These are phyloP conservation scores for Colletotrichum tofieldiae DNA, from an alignment of 2,329 filamentous ascomycete species.

Conservation along the genomic window DNA sequence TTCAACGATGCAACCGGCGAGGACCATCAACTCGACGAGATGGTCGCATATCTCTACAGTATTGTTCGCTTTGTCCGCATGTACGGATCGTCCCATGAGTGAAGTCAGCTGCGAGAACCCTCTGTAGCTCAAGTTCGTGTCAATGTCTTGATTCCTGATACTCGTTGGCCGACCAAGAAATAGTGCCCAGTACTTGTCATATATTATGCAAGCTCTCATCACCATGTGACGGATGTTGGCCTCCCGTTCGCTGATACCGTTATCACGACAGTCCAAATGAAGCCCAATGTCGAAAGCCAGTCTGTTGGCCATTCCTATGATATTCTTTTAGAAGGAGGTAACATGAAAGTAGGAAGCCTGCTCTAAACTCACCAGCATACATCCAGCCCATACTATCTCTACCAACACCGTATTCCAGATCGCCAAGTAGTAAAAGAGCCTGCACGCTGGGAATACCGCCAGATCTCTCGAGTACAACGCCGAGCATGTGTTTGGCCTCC, in stretches of 20 bases:
- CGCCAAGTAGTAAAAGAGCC: conserved; percentile 66
- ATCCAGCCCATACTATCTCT: conserved; percentile 70
- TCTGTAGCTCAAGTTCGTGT: conserved; percentile 62
- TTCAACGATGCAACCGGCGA: conserved; percentile 68
- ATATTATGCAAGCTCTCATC: conserved; percentile 67
- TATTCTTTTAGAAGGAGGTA: conserved; percentile 36
- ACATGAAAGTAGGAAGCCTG: conserved; percentile 34
- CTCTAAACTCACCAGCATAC: conserved; percentile 61
- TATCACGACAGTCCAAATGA: conserved; percentile 61
- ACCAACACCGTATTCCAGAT: conserved; percentile 68
- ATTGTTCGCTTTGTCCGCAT: conserved; percentile 46
- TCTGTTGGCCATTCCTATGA: conserved; percentile 59
- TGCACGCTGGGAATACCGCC: conserved; percentile 68
- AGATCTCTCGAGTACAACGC: conserved; percentile 66
- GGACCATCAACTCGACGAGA: conserved; percentile 69
- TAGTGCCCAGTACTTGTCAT: conserved; percentile 70
- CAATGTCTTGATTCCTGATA: conserved; percentile 68
- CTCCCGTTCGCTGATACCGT: conserved; percentile 62
- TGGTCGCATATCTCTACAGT: conserved; percentile 63
- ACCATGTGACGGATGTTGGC: conserved; percentile 65
- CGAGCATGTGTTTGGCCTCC: conserved; percentile 69
- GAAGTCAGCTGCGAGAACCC: conserved; percentile 61
- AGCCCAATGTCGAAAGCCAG: conserved; percentile 65
- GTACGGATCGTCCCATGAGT: conserved; percentile 51
- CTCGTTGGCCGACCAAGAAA: conserved; percentile 68